Base-by-base conservation (phyloP, 805 yeast species). In the Myxozyma vanderwaltii region DNA sequence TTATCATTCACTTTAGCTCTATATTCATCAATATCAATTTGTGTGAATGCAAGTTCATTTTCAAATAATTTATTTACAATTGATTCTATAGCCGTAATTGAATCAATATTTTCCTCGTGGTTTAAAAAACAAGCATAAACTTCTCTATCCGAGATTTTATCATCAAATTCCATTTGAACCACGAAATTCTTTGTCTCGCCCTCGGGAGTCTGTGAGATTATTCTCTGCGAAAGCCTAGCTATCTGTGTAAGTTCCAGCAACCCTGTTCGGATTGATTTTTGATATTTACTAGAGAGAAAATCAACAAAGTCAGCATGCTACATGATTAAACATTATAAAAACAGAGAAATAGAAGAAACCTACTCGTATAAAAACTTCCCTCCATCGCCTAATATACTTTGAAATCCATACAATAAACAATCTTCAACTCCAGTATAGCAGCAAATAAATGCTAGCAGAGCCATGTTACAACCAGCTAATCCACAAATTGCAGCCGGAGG, bases 401-500 rank as follows among this genome's bases (percentile, higher is more conserved):
- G 15, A 38, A 8, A 39, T 26, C 38, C 53, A 19, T 36, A 39
- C 24, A 6, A 5, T 19, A 50, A 26, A 10, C 35, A 40, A 7
- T 36, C 46, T 36, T 36, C 21, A 27, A 29, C 6, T 3, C 43
- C 43, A 48, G 10, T 23, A 17, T 36, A 36, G 4, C 23, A 21
- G 19, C 41, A 21, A 31, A 36, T 5, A 48, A n/a, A 51, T 15
- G 49, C 55, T 7, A 41, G 17, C 43, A 51, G 12, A 4, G 55
- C 12, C 19, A 19, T 19, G 17, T 43, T 44, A 3, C 51, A 40
- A 5, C 56, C 58, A 12, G n/a, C 21, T 1, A 54, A 31, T 10
- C 58, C 58, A 19, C 51, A 44, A 1, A 41, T 21, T 7, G 58
- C 52, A 19, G 21, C 44, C 8, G 41, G 39, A 3, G 58, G 58